Evolutionary conservation across 2,329 filamentous ascomycete species (phyloP), one percentile per base, ranked within the genome.

Genomic region (Scortechinia acanthostroma): DNA sequence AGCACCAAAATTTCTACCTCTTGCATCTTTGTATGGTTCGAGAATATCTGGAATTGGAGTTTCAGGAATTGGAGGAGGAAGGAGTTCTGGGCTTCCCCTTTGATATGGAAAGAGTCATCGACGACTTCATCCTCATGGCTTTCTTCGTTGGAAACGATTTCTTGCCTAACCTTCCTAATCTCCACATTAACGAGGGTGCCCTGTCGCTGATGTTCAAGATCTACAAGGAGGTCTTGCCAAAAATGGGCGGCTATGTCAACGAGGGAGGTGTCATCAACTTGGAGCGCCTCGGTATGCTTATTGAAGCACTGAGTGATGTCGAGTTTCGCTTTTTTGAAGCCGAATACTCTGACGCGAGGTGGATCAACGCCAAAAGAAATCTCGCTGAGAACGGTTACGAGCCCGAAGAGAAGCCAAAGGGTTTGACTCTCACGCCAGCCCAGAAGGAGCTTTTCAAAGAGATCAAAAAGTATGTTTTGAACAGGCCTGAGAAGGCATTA

Each of bases 81-180:
- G 86, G 83, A 16, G 70, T 72, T 54, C 71, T 95, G 53, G 73
- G 70, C 33, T 91, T 96, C 55, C 71, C 80, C 43, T 98, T 94
- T 59, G 87, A 98, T 59, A 85, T 98, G 75, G 93, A 98, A 70
- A 81, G 86, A 51, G 82, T 98, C 58, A 97, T 98, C 68, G 93
- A 98, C 62, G 93, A 98, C 71, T 98, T 98, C 65, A 97, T 98
- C 60, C 78, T 98, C 49, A 96, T 98, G 90, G 91, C 91, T 42
- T 98, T 98, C 70, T 98, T 98, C 64, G 89, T 98, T 56, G 93
- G 93, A 60, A 98, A 98, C 65, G 93, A 98, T 76, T 98, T 98
- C 69, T 76, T 98, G 63, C 93, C 93, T 2, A 96, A 98, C 65
- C 74, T 98, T 47, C 94, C 94, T 3, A 88, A 94, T 58, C 69